Evolutionary conservation across 129 eudicot species (phyloP).

Genomic region (Apium graveolens): DNA sequence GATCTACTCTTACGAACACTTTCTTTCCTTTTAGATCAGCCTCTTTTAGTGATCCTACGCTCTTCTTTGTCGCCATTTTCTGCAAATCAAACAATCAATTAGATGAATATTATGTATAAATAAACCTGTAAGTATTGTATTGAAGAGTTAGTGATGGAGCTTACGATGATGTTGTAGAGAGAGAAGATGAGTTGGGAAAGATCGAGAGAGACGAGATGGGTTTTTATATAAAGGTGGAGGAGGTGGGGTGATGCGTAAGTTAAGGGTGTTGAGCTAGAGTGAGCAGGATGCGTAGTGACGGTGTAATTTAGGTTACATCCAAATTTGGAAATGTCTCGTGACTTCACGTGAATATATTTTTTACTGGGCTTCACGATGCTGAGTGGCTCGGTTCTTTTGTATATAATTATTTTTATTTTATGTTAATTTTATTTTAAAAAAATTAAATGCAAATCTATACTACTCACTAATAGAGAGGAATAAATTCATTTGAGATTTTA

Average conservation of each 20-base stretch:
- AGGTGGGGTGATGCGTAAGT: not conserved
- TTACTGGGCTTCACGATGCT: too few relatives aligned
- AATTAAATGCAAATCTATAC: too few relatives aligned
- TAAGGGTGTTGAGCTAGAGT: not conserved
- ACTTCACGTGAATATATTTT: too few relatives aligned
- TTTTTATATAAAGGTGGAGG: not conserved
- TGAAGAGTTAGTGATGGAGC: not conserved
- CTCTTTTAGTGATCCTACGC: slow-evolving; percentile 68
- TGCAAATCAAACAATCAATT: not conserved
- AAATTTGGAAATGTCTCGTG: too few relatives aligned
- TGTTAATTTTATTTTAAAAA: too few relatives aligned
- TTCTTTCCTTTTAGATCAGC: slow-evolving; percentile 83
- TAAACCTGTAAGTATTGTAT: not conserved
- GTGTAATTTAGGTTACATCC: not conserved
- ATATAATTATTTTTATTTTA: too few relatives aligned
- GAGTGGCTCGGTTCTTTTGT: too few relatives aligned
- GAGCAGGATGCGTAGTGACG: not conserved
- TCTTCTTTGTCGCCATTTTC: slow-evolving; percentile 80
- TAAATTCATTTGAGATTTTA: too few relatives aligned
- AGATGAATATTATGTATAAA: not conserved
- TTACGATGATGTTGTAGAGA: not conserved
- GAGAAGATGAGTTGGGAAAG: not conserved
- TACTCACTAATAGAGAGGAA: too few relatives aligned
- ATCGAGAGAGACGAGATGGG: not conserved
- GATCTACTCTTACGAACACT: slow-evolving; percentile 79